Percentiles rank a stretch among this genome's conserved stretches.
phyloP scores from a whole-genome alignment of 2,329 filamentous ascomycete species.

The Rutstroemia sp. region DNA sequence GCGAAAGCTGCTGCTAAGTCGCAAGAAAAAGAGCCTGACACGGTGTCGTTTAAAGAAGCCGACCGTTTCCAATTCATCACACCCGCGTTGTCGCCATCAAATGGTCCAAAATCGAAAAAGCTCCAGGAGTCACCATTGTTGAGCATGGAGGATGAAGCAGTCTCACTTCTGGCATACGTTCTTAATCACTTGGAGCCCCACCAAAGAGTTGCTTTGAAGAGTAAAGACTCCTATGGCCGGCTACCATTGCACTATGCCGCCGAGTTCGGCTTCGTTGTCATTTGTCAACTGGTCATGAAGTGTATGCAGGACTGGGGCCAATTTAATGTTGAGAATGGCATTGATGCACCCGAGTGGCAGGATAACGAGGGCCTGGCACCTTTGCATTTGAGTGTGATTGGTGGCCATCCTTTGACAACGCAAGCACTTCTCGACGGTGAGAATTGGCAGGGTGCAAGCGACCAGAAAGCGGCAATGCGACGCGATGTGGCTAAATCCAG shows the following conservation, averaged over 20 bases:
- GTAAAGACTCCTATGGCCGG: constrained; percentile 71
- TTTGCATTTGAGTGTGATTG: constrained; percentile 85
- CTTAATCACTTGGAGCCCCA: constrained; percentile 60
- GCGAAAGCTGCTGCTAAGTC: constrained; percentile 45
- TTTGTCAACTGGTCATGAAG: constrained; percentile 80
- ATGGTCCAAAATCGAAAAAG: constrained; percentile 53
- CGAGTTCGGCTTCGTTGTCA: constrained; percentile 87
- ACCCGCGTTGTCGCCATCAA: constrained; percentile 62
- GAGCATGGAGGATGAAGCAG: constrained; percentile 64
- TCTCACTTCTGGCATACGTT: constrained; percentile 55
- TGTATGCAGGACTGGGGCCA: constrained; percentile 85
- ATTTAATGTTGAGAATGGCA: constrained; percentile 76
- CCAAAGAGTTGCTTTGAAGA: constrained; percentile 61
- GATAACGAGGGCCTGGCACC: constrained; percentile 88
- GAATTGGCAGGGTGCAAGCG: constrained; percentile 58
- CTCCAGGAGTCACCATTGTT: constrained; percentile 61
- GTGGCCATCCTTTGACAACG: constrained; percentile 82
- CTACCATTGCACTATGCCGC: constrained; percentile 89
- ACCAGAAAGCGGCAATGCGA: constrained; percentile 56
- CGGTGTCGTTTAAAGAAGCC: constrained; percentile 36
- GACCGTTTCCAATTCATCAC: constrained; percentile 60
- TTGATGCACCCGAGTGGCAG: constrained; percentile 84
- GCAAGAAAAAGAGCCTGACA: constrained; percentile 14
- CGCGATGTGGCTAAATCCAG: constrained; percentile 74
- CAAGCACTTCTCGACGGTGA: constrained; percentile 73